These are phyloP conservation scores for Pichia occidentalis DNA, from an alignment of 805 yeast species.

Conservation along the genomic window DNA sequence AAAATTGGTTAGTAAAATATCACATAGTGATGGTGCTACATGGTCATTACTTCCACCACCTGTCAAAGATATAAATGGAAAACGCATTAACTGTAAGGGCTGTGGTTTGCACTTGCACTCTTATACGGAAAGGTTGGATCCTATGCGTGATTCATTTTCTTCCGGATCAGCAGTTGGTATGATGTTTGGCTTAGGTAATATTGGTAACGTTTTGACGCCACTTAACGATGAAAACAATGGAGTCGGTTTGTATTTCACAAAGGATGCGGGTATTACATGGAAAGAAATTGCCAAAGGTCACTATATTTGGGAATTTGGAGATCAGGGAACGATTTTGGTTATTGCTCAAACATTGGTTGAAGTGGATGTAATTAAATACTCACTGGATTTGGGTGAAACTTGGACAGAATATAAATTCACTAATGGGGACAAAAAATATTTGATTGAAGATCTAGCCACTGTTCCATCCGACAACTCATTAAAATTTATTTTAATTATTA, in stretches of 20 bases:
- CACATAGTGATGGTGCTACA: slow-evolving; percentile 87
- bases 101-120: slow-evolving; percentile 88
- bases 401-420: slow-evolving; percentile 68
- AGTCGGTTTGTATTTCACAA: slow-evolving; percentile 66
- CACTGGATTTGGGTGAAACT: slow-evolving; percentile 71
- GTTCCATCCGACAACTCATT: slow-evolving; percentile 89
- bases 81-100: slow-evolving; percentile 43
- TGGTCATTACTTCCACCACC: slow-evolving; percentile 79
- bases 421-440: slow-evolving; percentile 38
- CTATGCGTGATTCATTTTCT: slow-evolving; percentile 69
- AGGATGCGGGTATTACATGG: slow-evolving; percentile 94
- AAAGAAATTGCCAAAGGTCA: slow-evolving; percentile 66
- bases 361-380: slow-evolving; percentile 56
- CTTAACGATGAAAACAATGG: slow-evolving; percentile 31
- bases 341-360: slow-evolving; percentile 52
- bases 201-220: slow-evolving; percentile 51
- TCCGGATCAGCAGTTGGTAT: slow-evolving; percentile 88
- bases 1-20: slow-evolving; percentile 60
- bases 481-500: slow-evolving; percentile 61
- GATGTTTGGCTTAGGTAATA: slow-evolving; percentile 90
- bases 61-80: slow-evolving; percentile 50
- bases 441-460: slow-evolving; percentile 70
- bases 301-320: slow-evolving; percentile 94
- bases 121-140: slow-evolving; percentile 78
- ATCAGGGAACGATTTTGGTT: slow-evolving; percentile 82